Conservation (phyloP, 2,329 filamentous ascomycete species). For the Botrytis squamosa region DNA sequence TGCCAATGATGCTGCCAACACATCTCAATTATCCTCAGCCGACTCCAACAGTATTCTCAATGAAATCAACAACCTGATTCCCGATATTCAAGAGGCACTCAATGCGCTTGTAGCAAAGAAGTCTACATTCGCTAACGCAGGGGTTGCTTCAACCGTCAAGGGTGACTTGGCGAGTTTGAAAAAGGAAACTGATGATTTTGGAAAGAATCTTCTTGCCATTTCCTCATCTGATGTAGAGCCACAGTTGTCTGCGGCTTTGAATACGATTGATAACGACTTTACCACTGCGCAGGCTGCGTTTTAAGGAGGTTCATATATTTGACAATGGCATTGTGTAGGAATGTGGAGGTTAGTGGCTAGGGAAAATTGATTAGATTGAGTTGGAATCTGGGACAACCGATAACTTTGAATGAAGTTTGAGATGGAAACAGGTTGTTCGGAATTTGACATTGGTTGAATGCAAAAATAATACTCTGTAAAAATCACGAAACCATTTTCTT, state of each 20-base stretch:
- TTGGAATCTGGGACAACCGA: neutral
- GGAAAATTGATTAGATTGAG: neutral
- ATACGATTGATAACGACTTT: neutral
- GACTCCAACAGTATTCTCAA: conserved; percentile 23
- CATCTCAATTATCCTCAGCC: conserved; percentile 20
- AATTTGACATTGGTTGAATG: neutral
- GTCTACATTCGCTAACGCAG: conserved; percentile 19
- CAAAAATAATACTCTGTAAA: neutral
- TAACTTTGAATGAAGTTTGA: neutral
- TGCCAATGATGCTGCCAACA: conserved; percentile 20
- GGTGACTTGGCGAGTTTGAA: conserved; percentile 19
- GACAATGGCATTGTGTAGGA: neutral
- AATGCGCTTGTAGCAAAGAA: conserved; percentile 25
- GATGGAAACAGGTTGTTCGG: neutral
- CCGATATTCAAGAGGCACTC: conserved; percentile 21
- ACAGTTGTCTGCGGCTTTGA: neutral
- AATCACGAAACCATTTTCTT: neutral
- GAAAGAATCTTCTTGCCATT: conserved; percentile 25
- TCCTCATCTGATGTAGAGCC: conserved; percentile 22
- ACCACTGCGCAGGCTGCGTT: neutral
- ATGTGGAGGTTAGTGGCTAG: neutral
- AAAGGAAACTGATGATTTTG: conserved; percentile 23
- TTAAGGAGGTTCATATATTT: neutral
- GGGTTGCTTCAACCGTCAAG: conserved; percentile 19
- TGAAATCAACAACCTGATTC: conserved; percentile 14